Percentiles rank a stretch among this genome's conserved stretches.
Conservation (phyloP, 495 filamentous ascomycete species). For the Aspergillus mulundensis region DNA sequence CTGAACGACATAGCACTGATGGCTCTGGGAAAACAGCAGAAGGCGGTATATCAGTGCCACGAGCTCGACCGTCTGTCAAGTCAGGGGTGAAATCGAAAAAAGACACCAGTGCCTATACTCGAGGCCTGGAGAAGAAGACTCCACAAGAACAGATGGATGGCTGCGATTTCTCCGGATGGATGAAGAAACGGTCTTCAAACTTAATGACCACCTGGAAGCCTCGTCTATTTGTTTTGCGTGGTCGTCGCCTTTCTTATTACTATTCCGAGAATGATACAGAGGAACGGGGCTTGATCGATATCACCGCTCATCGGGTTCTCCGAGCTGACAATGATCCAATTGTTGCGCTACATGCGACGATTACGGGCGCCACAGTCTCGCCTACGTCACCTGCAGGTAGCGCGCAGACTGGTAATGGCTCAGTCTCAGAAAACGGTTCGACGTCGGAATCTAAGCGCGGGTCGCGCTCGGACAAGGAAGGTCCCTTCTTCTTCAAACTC, state of each 20-base stretch:
- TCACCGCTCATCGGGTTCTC: conserved; percentile 91
- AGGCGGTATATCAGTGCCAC: conserved; percentile 45
- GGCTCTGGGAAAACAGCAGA: conserved; percentile 61
- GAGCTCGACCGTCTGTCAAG: conserved; percentile 33
- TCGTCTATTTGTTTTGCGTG: conserved; percentile 87
- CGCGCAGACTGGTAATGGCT: conserved; percentile 48
- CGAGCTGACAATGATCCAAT: conserved; percentile 91
- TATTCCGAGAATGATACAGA: conserved; percentile 88
- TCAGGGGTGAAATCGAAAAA: conserved; percentile 72
- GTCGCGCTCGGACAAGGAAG: conserved; percentile 36
- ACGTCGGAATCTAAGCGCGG: conserved; percentile 24
- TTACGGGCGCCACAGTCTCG: conserved; percentile 79
- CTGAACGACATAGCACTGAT: conserved; percentile 67
- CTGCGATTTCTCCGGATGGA: conserved; percentile 96
- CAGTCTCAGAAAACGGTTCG: conserved; percentile 27
- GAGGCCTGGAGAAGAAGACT: conserved; percentile 75
- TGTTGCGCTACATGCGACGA: conserved; percentile 82
- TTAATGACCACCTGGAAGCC: conserved; percentile 97
- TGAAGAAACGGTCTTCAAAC: conserved; percentile 97
- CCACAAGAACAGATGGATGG: conserved; percentile 80
- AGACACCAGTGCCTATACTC: conserved; percentile 87
- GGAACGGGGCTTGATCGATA: conserved; percentile 95
- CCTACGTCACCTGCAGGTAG: conserved; percentile 64
- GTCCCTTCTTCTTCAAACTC: conserved; percentile 97
- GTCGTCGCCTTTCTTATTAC: conserved; percentile 89